Percentiles rank a stretch among this genome's conserved stretches.
Conservation (phyloP, 1,139 yeast species). For the Spencermartinsiella ligniputridi region DNA sequence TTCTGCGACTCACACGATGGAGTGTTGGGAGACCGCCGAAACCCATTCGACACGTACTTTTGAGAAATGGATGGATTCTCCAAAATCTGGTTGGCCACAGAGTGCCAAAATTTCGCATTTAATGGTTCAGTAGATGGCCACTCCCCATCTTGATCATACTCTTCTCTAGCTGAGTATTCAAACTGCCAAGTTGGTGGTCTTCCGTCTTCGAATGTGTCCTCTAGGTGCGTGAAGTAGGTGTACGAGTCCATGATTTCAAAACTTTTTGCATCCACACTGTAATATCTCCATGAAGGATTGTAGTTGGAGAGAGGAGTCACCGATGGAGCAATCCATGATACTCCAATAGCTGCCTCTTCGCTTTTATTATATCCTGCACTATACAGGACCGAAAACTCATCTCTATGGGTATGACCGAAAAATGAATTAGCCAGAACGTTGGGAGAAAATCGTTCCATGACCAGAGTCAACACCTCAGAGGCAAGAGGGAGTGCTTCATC, state of each 20-base stretch:
- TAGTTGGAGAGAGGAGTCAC: conserved; percentile 56
- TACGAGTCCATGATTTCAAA: conserved; percentile 57
- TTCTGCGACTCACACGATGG: conserved; percentile 24
- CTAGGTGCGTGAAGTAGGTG: conserved; percentile 44
- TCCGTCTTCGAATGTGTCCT: conserved; percentile 40
- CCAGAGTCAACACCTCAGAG: conserved; percentile 51
- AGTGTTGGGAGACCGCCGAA: conserved; percentile 47
- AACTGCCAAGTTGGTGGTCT: conserved; percentile 25
- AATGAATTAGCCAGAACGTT: conserved; percentile 62
- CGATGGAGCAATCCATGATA: conserved; percentile 65
- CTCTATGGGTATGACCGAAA: conserved; percentile 70
- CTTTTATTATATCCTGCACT: conserved; percentile 37
- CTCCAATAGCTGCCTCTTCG: conserved; percentile 44
- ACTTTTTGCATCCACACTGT: conserved; percentile 60
- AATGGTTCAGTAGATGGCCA: conserved; percentile 32
- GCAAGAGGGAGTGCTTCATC: conserved; percentile 62
- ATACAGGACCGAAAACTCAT: conserved; percentile 59
- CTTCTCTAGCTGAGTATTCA: conserved; percentile 31
- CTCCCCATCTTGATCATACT: conserved; percentile 18
- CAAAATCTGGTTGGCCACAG: conserved; percentile 26
- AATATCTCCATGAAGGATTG: conserved; percentile 72
- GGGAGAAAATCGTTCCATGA: conserved; percentile 64
- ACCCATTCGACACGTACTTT: conserved; percentile 43
- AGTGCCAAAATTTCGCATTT: conserved; percentile 31
- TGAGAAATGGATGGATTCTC: conserved; percentile 43